Evolutionary conservation across 2,329 filamentous ascomycete genomes (phyloP).

Genomic region (Sporothrix schenckii): DNA sequence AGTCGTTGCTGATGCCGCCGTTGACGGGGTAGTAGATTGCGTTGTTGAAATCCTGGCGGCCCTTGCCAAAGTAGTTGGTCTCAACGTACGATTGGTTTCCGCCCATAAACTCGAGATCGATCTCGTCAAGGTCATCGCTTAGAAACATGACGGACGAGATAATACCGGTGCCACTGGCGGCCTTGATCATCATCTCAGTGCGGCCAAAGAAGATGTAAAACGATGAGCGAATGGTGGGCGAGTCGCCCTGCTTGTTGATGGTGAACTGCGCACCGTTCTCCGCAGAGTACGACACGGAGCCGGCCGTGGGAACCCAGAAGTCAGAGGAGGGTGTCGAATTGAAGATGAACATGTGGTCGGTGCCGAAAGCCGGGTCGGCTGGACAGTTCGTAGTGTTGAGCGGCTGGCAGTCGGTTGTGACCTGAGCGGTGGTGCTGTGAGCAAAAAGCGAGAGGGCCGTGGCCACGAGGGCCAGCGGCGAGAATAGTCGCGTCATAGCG

Average conservation of each 20-base stretch:
- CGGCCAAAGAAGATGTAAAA: conserved; percentile 88
- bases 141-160: conserved; percentile 82
- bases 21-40: conserved; percentile 61
- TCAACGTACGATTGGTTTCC: conserved; percentile 64
- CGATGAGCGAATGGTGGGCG: conserved; percentile 75
- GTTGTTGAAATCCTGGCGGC: conserved; percentile 53
- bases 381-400: conserved; percentile 68
- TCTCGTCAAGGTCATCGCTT: conserved; percentile 82
- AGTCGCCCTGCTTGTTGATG: conserved; percentile 69
- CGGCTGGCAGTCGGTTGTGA: conserved; percentile 77
- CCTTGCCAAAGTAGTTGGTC: conserved; percentile 81
- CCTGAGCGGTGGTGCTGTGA: conserved; percentile 63
- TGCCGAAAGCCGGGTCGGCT: conserved; percentile 70
- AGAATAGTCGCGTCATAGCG: conserved; percentile 11
- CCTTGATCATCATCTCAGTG: conserved; percentile 77
- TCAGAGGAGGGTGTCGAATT: conserved; percentile 58
- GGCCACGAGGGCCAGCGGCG: conserved; percentile 19
- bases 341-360: conserved; percentile 65
- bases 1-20: conserved; percentile 59
- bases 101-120: conserved; percentile 84
- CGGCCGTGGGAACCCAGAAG: conserved; percentile 71
- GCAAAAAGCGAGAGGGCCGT: conserved; percentile 26
- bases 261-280: conserved; percentile 69
- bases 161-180: conserved; percentile 72
- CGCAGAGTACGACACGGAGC: conserved; percentile 62